These are phyloP conservation scores for Ophiosphaerella narmari DNA, from an alignment of 2,329 filamentous ascomycete species.

Conservation along the genomic window DNA sequence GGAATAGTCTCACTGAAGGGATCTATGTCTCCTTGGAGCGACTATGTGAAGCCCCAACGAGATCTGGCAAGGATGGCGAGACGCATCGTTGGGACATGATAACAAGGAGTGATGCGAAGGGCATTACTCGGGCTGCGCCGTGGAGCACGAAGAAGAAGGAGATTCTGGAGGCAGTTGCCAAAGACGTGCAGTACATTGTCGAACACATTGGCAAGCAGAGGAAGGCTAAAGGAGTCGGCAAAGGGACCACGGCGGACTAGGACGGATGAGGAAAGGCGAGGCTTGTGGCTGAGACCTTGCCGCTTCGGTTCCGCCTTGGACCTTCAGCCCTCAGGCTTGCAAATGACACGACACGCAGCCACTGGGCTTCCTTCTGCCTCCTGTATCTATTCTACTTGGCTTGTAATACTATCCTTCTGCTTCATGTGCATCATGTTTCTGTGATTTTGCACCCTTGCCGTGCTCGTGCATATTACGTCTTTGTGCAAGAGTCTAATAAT, in stretches of 20 bases:
- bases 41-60: constrained; percentile 8
- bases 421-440: constrained; percentile 5
- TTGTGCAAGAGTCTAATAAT: constrained; percentile 18
- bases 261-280: constrained; percentile 9
- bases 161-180: constrained; percentile 17
- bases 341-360: constrained; percentile 12
- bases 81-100: constrained; percentile 74
- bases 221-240: not conserved
- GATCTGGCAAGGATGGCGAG: not conserved
- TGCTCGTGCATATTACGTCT: constrained; percentile 10
- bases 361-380: constrained; percentile 13
- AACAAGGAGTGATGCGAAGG: constrained; percentile 72
- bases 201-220: constrained; percentile 16
- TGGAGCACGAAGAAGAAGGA: constrained; percentile 33
- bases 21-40: constrained; percentile 68
- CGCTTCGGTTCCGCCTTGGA: constrained; percentile 12
- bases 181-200: constrained; percentile 25
- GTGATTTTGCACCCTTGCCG: constrained; percentile 15
- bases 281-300: constrained; percentile 26
- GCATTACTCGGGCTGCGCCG: constrained; percentile 59
- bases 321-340: constrained; percentile 38
- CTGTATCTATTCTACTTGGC: constrained; percentile 16
- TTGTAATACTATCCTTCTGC: constrained; percentile 16
- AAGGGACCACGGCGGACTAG: not conserved
- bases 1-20: constrained; percentile 59